Evolutionary conservation across 352 stramenopile species (phyloP).

Genomic region (Plasmopara halstedii): DNA sequence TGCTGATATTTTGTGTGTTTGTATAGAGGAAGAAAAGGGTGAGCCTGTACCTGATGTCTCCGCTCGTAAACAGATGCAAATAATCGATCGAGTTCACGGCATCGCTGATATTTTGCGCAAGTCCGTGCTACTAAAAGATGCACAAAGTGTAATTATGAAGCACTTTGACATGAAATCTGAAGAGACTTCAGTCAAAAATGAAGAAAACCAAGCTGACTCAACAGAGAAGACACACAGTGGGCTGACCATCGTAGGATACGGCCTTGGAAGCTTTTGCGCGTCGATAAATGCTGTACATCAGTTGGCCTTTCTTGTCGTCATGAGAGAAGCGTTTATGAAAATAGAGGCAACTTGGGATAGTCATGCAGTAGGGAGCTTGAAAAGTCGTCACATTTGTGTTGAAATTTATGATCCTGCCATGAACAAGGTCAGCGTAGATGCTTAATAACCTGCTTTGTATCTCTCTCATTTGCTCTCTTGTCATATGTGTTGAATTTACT

Average conservation of each 20-base stretch:
- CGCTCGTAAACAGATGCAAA: constrained; percentile 25
- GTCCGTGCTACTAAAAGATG: constrained; percentile 22
- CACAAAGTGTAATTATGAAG: constrained; percentile 14
- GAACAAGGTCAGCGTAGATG: constrained; percentile 40
- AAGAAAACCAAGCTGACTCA: constrained; percentile 1
- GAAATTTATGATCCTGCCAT: constrained; percentile 79
- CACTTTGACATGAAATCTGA: constrained; percentile 20
- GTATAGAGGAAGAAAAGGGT: constrained; percentile 15
- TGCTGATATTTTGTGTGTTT: background rate
- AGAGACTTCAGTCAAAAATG: constrained; percentile 1
- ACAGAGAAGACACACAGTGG: background rate
- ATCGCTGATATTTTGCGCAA: constrained; percentile 27
- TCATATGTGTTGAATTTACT: background rate
- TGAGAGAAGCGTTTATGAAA: constrained; percentile 21
- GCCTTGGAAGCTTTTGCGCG: constrained; percentile 66
- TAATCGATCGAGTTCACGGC: constrained; percentile 29
- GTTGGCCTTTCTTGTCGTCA: constrained; percentile 48
- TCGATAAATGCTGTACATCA: constrained; percentile 72
- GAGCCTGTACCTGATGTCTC: constrained; percentile 24
- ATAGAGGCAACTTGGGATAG: background rate
- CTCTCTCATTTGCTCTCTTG: background rate
- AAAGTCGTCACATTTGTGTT: constrained; percentile 1
- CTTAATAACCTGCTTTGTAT: background rate
- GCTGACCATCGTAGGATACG: constrained; percentile 52
- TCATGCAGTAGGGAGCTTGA: background rate